Evolutionary conservation across 495 filamentous ascomycete species (phyloP).

Genomic region (Neurospora sp.): DNA sequence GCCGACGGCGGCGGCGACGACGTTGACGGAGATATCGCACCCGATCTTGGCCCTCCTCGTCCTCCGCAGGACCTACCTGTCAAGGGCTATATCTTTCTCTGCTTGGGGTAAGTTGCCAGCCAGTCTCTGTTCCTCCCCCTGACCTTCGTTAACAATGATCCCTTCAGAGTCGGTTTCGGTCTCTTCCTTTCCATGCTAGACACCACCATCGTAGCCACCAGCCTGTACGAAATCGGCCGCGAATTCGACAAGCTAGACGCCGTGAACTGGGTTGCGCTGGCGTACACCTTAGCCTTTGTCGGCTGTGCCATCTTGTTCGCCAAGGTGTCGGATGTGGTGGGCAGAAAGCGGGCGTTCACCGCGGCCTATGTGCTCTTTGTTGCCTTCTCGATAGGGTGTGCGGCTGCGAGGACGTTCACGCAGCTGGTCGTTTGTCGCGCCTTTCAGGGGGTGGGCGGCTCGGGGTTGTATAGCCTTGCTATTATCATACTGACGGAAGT

Average conservation of each 20-base stretch:
- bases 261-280: constrained; percentile 38
- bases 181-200: constrained; percentile 34
- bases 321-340: constrained; percentile 42
- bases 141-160: background rate
- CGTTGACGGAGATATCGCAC: background rate
- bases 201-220: constrained; percentile 37
- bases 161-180: constrained; percentile 10
- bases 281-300: constrained; percentile 36
- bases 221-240: constrained; percentile 30
- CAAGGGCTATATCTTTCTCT: background rate
- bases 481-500: constrained; percentile 45
- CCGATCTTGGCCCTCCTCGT: background rate
- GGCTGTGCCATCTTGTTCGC: constrained; percentile 38
- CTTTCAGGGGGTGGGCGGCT: constrained; percentile 36
- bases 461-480: constrained; percentile 35
- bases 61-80: background rate
- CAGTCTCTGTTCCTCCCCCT: background rate
- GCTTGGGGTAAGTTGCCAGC: background rate
- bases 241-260: constrained; percentile 25
- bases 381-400: constrained; percentile 45
- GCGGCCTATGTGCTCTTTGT: constrained; percentile 41
- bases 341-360: constrained; percentile 37
- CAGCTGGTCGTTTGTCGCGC: constrained; percentile 38
- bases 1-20: background rate
- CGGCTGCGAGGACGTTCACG: constrained; percentile 30